phyloP scores from a whole-genome alignment of 495 filamentous ascomycete species.

The Letharia lupina region DNA sequence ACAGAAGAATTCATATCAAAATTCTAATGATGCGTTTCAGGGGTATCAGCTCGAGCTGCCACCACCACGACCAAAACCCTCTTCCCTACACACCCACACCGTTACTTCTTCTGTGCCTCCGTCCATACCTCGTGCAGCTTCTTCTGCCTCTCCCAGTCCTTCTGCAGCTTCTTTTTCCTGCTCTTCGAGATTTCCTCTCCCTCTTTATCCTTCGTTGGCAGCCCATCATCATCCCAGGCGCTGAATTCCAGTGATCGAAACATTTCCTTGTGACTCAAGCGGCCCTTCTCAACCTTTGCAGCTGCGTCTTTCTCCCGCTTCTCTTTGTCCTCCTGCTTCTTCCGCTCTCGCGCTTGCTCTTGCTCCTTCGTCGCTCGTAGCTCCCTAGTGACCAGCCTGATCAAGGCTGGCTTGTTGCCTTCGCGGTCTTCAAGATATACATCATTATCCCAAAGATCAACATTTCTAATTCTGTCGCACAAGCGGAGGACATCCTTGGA shows the following conservation, averaged over 20 bases:
- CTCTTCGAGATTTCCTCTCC: conserved; percentile 80
- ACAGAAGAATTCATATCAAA: background rate
- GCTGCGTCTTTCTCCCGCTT: conserved; percentile 48
- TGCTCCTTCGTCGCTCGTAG: conserved; percentile 55
- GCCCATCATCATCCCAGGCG: conserved; percentile 79
- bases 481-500: conserved; percentile 58
- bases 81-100: background rate
- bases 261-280: conserved; percentile 58
- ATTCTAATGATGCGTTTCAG: background rate
- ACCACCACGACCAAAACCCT: background rate
- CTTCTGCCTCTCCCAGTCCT: conserved; percentile 90
- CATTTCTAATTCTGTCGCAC: conserved; percentile 72
- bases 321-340: conserved; percentile 52
- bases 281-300: conserved; percentile 61
- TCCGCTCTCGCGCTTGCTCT: conserved; percentile 51
- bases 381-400: conserved; percentile 71
- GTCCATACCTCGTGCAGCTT: conserved; percentile 62
- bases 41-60: background rate
- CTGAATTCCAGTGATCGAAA: conserved; percentile 66
- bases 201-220: conserved; percentile 66
- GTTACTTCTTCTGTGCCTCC: background rate
- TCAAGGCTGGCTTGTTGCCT: conserved; percentile 57
- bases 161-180: conserved; percentile 71
- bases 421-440: conserved; percentile 86
- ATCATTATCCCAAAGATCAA: conserved; percentile 66